Evolutionary conservation across 306 rosid species (phyloP), one percentile per base, ranked within the genome.

Genomic region (Coriaria nepalensis): DNA sequence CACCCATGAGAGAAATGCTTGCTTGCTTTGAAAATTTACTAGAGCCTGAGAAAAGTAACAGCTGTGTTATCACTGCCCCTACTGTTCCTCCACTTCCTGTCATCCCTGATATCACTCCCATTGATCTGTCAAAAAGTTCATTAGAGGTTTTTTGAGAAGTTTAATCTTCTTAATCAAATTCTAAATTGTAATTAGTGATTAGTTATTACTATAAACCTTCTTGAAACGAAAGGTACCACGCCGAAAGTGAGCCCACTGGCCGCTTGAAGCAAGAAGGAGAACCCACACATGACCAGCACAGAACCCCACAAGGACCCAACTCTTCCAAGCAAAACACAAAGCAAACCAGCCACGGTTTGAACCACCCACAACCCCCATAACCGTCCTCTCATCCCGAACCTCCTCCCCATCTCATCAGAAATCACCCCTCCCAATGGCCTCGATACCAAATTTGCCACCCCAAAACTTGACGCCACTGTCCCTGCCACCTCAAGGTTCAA

Each of bases 21-120:
- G 70, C 62, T 53, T 80, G 62, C 53, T 10, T 70, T 2, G 81
- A 49, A 37, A 52, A 50, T 39, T 37, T n/a, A n/a, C n/a, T 52
- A 5, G 68, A 13, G 50, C 67, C 78, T 20, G 80, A 72, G 45
- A 80, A 76, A 52, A 80, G 43, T 7, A 75, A 33, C 40, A 61
- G 43, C 56, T 80, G 76, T 9, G 80, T 76, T n/a, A 70, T 59
- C 57, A 67, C 83, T 5, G 80, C 83, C 44, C 78, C 88, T 5
- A 67, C 14, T 0, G 83, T 70, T 6, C 88, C 83, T 35, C 87
- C 83, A 29, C 78, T 40, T 2, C 88, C 88, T 8, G 83, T 80
- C 73, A 80, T 76, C 53, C 80, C 88, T 35, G 88, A 67, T 49
- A 80, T 67, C 49, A 79, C 83, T 11, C 83, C 83, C 0, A 79